phyloP scores from a whole-genome alignment of 495 filamentous ascomycete species.

The Trichoderma asperelloides region DNA sequence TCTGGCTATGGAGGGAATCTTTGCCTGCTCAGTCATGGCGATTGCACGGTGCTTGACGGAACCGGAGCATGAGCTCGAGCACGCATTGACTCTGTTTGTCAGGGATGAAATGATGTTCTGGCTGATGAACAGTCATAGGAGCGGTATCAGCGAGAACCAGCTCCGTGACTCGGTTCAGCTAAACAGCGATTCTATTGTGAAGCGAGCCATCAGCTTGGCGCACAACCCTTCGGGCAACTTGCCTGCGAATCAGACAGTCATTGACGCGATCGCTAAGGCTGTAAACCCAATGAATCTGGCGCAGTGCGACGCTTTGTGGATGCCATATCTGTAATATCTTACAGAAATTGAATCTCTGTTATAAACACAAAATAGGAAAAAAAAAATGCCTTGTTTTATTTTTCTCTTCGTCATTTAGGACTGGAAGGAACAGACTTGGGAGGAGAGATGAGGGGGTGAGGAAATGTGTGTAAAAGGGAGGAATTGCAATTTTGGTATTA shows the following conservation, averaged over 20 bases:
- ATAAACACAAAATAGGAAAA: too few species aligned
- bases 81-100: constrained; percentile 87
- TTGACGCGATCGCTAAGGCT: constrained; percentile 78
- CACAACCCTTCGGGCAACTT: constrained; percentile 53
- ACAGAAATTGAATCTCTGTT: too few species aligned
- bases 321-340: constrained; percentile 73
- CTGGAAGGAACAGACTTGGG: neutral
- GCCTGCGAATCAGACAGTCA: constrained; percentile 92
- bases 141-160: constrained; percentile 52
- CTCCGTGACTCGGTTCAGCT: constrained; percentile 78
- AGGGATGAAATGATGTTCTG: constrained; percentile 97
- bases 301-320: constrained; percentile 86
- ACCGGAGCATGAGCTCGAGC: constrained; percentile 79
- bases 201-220: constrained; percentile 74
- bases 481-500: neutral
- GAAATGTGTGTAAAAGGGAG: too few species aligned
- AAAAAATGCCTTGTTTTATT: neutral
- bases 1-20: constrained; percentile 90
- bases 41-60: constrained; percentile 95
- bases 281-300: constrained; percentile 81
- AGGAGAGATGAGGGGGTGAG: neutral
- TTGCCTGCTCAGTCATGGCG: constrained; percentile 83
- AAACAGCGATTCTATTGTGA: constrained; percentile 86
- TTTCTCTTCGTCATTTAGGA: neutral
- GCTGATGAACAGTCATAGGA: constrained; percentile 74